Base-by-base conservation (phyloP, 164 flowering plant genomes). In the Aristolochia fimbriata region DNA sequence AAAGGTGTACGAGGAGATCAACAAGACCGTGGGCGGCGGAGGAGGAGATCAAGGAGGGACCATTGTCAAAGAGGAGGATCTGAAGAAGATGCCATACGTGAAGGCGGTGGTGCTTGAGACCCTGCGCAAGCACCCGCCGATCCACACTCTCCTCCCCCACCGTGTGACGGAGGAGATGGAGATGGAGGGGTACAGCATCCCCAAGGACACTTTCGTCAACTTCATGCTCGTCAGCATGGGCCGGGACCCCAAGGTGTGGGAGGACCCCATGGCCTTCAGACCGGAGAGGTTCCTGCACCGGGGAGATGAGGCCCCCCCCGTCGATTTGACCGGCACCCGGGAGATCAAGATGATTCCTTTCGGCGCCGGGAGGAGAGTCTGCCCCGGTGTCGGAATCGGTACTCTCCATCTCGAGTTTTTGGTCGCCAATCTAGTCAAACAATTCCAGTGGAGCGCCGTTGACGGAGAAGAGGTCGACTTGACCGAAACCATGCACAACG, bases 291-390 rank as follows among this genome's bases (percentile, higher is more conserved):
- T 65, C 19, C 30, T 72, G 23, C 52, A 47, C 3, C 62, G 61
- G 4, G 51, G 57, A 25, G 70, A n/a, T 41, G 76, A 2, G 3
- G 30, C 30, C 30, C 3, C 30, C 30, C 3, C 41, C 16, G 60
- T 17, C 23, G 83, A 77, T 27, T 47, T 77, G 3, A 75, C 71
- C 0, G 78, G 83, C 23, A 72, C 66, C 25, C 71, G 47, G 51
- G 83, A 71, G 70, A 72, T 80, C 4, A 80, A 75, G 65, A 77
- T 80, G 83, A 77, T 80, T 74, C 80, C 83, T 0, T 80, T 80
- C 55, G 83, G 83, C 3, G 83, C 59, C 0, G 71, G 75, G 33
- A 64, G 75, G 52, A 68, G 76, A 56, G 69, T 73, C 0, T 69
- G 73, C 50, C 76, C 76, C 6, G 76, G 64, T 0, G 9, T 50